These are phyloP conservation scores for Bolboschoenus planiculmis DNA, from an alignment of 176 grass and related monocot genomes.

Conservation along the genomic window DNA sequence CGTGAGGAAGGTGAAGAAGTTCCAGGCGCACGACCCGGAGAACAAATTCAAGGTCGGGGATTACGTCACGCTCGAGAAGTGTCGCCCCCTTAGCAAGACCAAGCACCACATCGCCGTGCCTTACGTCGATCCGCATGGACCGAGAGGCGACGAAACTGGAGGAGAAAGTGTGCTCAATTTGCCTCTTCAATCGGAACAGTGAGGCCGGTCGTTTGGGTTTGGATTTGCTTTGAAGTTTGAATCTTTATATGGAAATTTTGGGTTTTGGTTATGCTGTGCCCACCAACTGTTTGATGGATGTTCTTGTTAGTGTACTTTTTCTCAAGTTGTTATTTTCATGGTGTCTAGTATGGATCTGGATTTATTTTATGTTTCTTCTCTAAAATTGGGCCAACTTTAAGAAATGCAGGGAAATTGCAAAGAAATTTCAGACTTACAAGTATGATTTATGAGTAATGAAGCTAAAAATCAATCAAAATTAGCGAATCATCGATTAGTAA, in stretches of 20 bases:
- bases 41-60: conserved; percentile 94
- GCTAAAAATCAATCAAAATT: background rate
- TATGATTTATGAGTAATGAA: background rate
- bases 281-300: background rate
- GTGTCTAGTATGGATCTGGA: background rate
- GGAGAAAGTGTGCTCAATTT: background rate
- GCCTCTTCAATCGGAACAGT: conserved; percentile 5
- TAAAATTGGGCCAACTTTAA: background rate
- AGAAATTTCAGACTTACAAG: background rate
- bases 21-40: conserved; percentile 87
- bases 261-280: background rate
- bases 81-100: conserved; percentile 95
- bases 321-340: background rate
- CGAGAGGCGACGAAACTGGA: background rate
- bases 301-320: background rate
- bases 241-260: conserved; percentile 5
- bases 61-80: conserved; percentile 63
- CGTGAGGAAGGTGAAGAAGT: conserved; percentile 74
- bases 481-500: background rate
- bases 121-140: conserved; percentile 2
- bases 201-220: background rate
- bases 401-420: background rate
- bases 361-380: background rate
- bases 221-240: background rate
- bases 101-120: conserved; percentile 80